Conservation (phyloP, 345 rosid species). For the Bretschneidera sinensis region DNA sequence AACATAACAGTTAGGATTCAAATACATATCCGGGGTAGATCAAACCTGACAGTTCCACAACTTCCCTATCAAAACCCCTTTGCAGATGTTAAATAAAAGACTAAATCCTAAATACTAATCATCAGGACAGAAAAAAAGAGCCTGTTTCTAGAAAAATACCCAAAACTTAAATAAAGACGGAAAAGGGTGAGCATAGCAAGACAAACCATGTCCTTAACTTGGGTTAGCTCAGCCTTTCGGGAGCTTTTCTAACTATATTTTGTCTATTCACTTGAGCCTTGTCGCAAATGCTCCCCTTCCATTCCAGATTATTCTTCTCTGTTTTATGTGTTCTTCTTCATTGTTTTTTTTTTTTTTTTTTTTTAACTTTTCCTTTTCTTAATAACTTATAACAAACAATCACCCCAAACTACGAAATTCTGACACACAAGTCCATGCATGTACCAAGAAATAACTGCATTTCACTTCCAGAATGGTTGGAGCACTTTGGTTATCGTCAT, state of each 20-base stretch:
- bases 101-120: slow-evolving; percentile 20
- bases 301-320: background rate
- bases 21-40: slow-evolving; percentile 15
- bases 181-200: background rate
- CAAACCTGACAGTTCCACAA: slow-evolving; percentile 14
- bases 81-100: slow-evolving; percentile 17
- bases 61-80: slow-evolving; percentile 27
- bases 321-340: background rate
- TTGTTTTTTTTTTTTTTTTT: background rate
- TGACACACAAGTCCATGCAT: background rate
- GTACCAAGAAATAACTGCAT: background rate
- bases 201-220: slow-evolving; percentile 9
- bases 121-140: slow-evolving; percentile 38
- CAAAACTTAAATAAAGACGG: slow-evolving; percentile 3
- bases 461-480: slow-evolving; percentile 8
- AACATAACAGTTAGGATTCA: slow-evolving; percentile 11
- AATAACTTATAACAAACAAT: slow-evolving; percentile 11
- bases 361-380: too few species aligned
- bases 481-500: slow-evolving; percentile 4
- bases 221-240: slow-evolving; percentile 16
- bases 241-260: slow-evolving; percentile 12
- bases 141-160: slow-evolving; percentile 24
- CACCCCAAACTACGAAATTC: slow-evolving; percentile 8
- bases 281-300: slow-evolving; percentile 14
- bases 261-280: slow-evolving; percentile 19